Percentiles rank a stretch among this genome's conserved stretches.
These are phyloP conservation scores for Arctium minus DNA, from an alignment of 129 eudicot species.

Conservation along the genomic window DNA sequence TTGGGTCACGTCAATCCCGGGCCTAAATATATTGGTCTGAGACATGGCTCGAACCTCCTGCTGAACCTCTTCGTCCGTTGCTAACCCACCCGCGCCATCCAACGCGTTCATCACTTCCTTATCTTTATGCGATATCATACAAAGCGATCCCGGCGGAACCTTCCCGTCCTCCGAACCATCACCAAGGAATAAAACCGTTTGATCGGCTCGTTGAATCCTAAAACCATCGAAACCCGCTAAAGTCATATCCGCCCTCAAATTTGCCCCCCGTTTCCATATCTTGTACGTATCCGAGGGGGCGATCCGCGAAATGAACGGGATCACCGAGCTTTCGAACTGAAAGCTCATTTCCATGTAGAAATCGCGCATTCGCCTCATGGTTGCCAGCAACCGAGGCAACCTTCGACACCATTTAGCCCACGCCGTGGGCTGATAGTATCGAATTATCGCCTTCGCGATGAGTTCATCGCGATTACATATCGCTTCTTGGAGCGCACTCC, in stretches of 20 bases:
- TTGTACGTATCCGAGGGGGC: slow-evolving; percentile 60
- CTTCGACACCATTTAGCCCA: slow-evolving; percentile 61
- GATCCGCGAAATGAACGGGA: slow-evolving; percentile 45
- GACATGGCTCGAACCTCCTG: slow-evolving; percentile 49
- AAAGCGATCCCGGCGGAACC: slow-evolving; percentile 37
- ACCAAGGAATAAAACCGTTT: slow-evolving; percentile 42
- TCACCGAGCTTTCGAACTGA: slow-evolving; percentile 50
- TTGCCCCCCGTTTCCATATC: slow-evolving; percentile 52
- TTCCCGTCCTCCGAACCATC: slow-evolving; percentile 50
- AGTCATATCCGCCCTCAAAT: slow-evolving; percentile 50
- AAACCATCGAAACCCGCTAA: slow-evolving; percentile 59
- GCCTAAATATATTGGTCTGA: slow-evolving; percentile 38
- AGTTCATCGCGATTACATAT: slow-evolving; percentile 39
- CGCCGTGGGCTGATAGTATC: slow-evolving; percentile 43
- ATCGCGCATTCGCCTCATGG: slow-evolving; percentile 51
- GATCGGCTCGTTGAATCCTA: slow-evolving; percentile 45
- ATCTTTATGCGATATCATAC: slow-evolving; percentile 45
- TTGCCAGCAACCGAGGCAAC: slow-evolving; percentile 36
- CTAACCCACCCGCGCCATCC: slow-evolving; percentile 44
- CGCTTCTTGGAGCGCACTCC: slow-evolving; percentile 57
- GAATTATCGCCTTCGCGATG: slow-evolving; percentile 36
- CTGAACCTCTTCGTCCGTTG: slow-evolving; percentile 41
- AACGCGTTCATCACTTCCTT: slow-evolving; percentile 50
- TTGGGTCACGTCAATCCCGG: slow-evolving; percentile 50
- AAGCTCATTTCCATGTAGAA: slow-evolving; percentile 49